Evolutionary conservation across 106 monocot species (phyloP), one percentile per base, ranked within the genome.

Genomic region (Narthecium ossifragum): DNA sequence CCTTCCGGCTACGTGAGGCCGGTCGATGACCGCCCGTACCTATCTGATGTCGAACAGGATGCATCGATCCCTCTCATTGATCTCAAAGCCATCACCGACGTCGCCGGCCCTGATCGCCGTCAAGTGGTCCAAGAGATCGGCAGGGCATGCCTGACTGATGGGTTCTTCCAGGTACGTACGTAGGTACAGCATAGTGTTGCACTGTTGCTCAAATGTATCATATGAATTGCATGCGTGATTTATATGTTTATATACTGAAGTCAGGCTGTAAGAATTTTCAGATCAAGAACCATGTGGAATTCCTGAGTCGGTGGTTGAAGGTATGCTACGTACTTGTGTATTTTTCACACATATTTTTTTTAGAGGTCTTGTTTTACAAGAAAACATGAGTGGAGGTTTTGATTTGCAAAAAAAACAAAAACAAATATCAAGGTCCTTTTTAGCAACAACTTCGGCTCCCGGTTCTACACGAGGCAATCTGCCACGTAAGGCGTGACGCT

Each of bases 281-380:
- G 53, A 29, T 53, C 27, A 53, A 53, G 53, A 53, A 53, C 53
- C 53, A 53, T 29, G n/a, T n/a, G 53, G 53, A 29, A 53, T 53
- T 10, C 53, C 53, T 53, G 53, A 53, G 8, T 13, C 8, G 12
- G 1, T 53, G 27, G 2, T 53, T 8, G 2, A 28, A 11, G 53
- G n/a, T 11, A 53, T 53, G 53, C 0, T 53, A 7, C 10, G 53
- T 28, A 13, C 30, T 17, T n/a, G n/a, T n/a, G n/a, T n/a, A n/a
- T n/a, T n/a, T n/a, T n/a, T n/a, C n/a, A n/a, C n/a, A n/a, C n/a
- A n/a, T n/a, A n/a, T n/a, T n/a, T n/a, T n/a, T n/a, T n/a, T n/a
- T n/a, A n/a, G n/a, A n/a, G n/a, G n/a, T n/a, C n/a, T n/a, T n/a
- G n/a, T n/a, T n/a, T n/a, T n/a, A n/a, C n/a, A n/a, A n/a, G n/a